Evolutionary conservation across 2,329 filamentous ascomycete species (phyloP).

Genomic region (Fusarium ambrosium): DNA sequence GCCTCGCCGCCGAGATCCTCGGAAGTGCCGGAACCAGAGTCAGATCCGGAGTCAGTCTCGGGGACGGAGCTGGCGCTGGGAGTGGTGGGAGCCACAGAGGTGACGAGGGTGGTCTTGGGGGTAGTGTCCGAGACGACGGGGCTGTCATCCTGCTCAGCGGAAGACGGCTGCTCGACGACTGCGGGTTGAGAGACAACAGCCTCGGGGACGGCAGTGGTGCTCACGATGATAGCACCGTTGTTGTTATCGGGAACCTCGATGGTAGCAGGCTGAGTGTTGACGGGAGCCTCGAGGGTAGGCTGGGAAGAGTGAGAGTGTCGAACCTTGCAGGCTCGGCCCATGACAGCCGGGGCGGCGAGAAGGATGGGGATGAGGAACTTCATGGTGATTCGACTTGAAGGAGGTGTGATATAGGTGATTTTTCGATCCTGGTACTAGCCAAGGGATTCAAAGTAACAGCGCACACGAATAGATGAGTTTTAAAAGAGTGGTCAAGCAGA

Average conservation of each 20-base stretch:
- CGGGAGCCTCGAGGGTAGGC: background rate
- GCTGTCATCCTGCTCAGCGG: conserved; percentile 7
- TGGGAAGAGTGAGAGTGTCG: conserved; percentile 26
- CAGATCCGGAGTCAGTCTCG: conserved; percentile 4
- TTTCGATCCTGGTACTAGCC: conserved; percentile 36
- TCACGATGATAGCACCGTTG: conserved; percentile 13
- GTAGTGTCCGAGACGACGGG: background rate
- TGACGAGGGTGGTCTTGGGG: conserved; percentile 30
- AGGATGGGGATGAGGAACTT: conserved; percentile 45
- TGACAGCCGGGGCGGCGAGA: conserved; percentile 43
- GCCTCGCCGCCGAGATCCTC: conserved; percentile 22
- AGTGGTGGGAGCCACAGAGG: conserved; percentile 15
- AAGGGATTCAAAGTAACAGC: conserved; percentile 12
- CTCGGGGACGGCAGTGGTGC: conserved; percentile 14
- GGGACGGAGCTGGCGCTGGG: conserved; percentile 7
- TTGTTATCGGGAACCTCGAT: background rate
- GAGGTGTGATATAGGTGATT: background rate
- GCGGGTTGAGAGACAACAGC: conserved; percentile 9
- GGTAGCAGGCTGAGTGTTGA: conserved; percentile 8
- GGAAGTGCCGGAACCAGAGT: conserved; percentile 4
- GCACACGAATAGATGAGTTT: conserved; percentile 15
- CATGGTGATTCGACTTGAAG: conserved; percentile 35
- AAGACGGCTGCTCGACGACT: conserved; percentile 10
- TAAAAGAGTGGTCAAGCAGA: conserved; percentile 29
- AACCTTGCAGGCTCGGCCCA: conserved; percentile 44